phyloP scores from a whole-genome alignment of 441 rosid genomes.

The Pelargonium fulgidum region DNA sequence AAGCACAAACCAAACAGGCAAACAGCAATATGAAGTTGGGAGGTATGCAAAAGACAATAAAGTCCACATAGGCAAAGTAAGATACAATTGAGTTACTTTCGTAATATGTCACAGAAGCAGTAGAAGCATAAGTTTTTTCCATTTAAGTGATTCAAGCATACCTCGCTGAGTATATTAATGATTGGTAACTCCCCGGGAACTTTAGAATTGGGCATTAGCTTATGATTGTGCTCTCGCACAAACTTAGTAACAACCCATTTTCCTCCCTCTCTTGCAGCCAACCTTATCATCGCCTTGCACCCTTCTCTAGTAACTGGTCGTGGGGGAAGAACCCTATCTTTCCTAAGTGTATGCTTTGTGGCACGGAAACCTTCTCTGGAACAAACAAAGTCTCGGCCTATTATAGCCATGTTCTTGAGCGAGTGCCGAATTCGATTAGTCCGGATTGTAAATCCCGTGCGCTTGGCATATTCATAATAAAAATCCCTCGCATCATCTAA shows the following conservation, averaged over 20 bases:
- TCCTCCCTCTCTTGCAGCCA: slow-evolving; percentile 34
- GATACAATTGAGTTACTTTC: too few species aligned
- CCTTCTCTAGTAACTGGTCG: slow-evolving; percentile 39
- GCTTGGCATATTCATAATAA: slow-evolving; percentile 34
- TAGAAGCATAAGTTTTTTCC: background rate
- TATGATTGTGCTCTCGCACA: slow-evolving; percentile 36
- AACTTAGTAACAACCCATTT: slow-evolving; percentile 37
- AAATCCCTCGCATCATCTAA: slow-evolving; percentile 33
- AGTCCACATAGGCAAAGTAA: too few species aligned
- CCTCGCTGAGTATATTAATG: slow-evolving; percentile 36
- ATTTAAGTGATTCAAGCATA: background rate
- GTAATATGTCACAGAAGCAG: background rate
- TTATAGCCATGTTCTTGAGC: slow-evolving; percentile 28
- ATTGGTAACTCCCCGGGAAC: slow-evolving; percentile 35
- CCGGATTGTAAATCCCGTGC: slow-evolving; percentile 30
- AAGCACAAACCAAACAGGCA: too few species aligned
- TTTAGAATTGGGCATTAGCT: slow-evolving; percentile 25
- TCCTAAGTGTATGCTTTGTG: slow-evolving; percentile 27
- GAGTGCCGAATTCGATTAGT: slow-evolving; percentile 33
- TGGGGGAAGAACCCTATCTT: slow-evolving; percentile 36
- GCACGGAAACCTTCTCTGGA: slow-evolving; percentile 41
- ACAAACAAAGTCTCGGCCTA: slow-evolving; percentile 37
- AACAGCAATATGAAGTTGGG: too few species aligned
- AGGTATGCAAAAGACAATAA: too few species aligned
- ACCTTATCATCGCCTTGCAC: slow-evolving; percentile 38